Evolutionary conservation across 768 basidiomycete genomes (phyloP).

Genomic region (Mycena venus): DNA sequence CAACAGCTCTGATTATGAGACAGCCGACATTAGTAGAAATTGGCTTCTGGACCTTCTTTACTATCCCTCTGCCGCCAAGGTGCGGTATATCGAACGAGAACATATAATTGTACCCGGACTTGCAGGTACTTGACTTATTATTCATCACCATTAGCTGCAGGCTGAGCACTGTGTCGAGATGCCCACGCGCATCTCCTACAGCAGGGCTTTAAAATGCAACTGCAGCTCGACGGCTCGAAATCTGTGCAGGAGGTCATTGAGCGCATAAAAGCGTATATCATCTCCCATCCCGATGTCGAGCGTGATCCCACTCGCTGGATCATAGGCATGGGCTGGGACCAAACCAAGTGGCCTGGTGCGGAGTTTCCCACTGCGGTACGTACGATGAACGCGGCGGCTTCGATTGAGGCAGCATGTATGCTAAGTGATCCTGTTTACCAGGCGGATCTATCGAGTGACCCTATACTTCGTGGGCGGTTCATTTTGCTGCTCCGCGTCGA

Average conservation of each 20-base stretch:
- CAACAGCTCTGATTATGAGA: background rate
- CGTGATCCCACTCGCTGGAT: slow-evolving; percentile 77
- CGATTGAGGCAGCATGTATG: background rate
- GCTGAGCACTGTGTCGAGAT: slow-evolving; percentile 56
- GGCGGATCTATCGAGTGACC: slow-evolving; percentile 81
- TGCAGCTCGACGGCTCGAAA: slow-evolving; percentile 69
- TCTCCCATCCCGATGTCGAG: slow-evolving; percentile 66
- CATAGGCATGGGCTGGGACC: slow-evolving; percentile 94
- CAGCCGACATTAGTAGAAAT: slow-evolving; percentile 10
- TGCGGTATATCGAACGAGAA: slow-evolving; percentile 35
- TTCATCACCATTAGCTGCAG: background rate
- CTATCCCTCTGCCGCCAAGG: slow-evolving; percentile 5
- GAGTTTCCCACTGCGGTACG: slow-evolving; percentile 82
- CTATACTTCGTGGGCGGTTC: slow-evolving; percentile 73
- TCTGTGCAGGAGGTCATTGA: slow-evolving; percentile 77
- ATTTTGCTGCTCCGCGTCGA: slow-evolving; percentile 87
- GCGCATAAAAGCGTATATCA: slow-evolving; percentile 70
- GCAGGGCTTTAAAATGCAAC: slow-evolving; percentile 79
- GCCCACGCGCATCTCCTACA: slow-evolving; percentile 85
- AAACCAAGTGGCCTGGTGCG: slow-evolving; percentile 78
- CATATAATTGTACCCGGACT: slow-evolving; percentile 80
- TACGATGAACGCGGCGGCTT: slow-evolving; percentile 37
- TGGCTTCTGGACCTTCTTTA: slow-evolving; percentile 4
- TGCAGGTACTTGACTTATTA: slow-evolving; percentile 62
- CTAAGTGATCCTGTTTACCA: slow-evolving; percentile 43